Base-by-base conservation (phyloP, 306 rosid species). In the Pterocarpus macrocarpus region DNA sequence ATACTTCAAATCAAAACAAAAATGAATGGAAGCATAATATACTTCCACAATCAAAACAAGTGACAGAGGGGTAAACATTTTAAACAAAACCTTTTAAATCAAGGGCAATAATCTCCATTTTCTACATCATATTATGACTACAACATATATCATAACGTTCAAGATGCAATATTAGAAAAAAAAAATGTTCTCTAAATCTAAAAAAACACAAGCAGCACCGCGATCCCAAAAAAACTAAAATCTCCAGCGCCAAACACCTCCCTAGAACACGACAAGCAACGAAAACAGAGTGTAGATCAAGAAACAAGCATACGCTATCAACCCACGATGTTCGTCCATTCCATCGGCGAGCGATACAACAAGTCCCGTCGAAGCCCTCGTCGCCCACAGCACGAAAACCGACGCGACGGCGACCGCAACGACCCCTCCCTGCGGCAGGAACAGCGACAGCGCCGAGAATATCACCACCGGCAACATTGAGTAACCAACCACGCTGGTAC, bases 241-340 rank as follows among this genome's bases (percentile, higher is more conserved):
- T 69, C 73, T 65, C 59, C 64, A 61, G 63, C 49, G 11, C 30
- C 69, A 88, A 73, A 16, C 38, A 41, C n/a, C 17, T 43, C 70
- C 8, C 91, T 91, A 96, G 74, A 96, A 96, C 83, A 96, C 84
- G 73, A 92, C 97, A 59, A 96, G 95, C 69, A 96, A 87, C 64
- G 98, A 93, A 88, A 96, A 96, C 73, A 96, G 89, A 71, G 97
- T 87, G 87, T 91, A 96, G 85, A 96, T 96, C 97, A 96, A 86
- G 87, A 96, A 91, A 82, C 97, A 90, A 0, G 95, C 95, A 80
- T 96, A 96, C 90, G 99, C 94, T 66, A 96, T 88, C 86, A 96
- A 80, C 10, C 94, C 98, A 0, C 95, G 94, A 77, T 96, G 99
- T 84, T 92, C 98, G 8, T 96, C 97, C 2, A 94, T 98, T 0